Base-by-base conservation (phyloP, 441 rosid genomes). In the Biscutella laevigata region DNA sequence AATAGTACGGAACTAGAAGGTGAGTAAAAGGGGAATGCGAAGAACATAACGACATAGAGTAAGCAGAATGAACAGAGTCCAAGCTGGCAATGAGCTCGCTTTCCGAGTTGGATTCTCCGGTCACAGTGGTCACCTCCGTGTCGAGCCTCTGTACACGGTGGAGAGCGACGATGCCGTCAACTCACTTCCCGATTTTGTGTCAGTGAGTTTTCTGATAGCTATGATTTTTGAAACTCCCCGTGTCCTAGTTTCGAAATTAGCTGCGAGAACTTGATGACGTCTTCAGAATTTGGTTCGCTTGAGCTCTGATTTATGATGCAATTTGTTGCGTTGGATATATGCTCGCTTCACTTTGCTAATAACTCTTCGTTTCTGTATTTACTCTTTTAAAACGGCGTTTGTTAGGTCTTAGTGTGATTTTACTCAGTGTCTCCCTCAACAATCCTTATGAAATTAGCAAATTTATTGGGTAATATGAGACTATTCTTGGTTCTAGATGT, bases 61-160 rank as follows among this genome's bases (percentile, higher is more conserved):
- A 27, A 29, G 17, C 46, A 19, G 5, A 7, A 86, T 89, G 95
- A 78, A 79, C 56, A 74, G 77, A 59, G 68, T 84, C 27, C 71
- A 82, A 62, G 94, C 84, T 37, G 64, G 89, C 7, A 71, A 84
- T 29, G 96, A 79, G 55, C 75, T 83, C 40, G 63, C 79, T 25
- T 92, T 92, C 68, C 94, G 95, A 22, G 88, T 88, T 67, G 92
- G 92, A 6, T 79, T 92, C 76, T 77, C 96, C 57, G 98, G 96
- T 48, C 72, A 84, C 70, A 77, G 83, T 43, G 98, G 94, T 55
- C 96, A 92, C 67, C 96, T 84, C 67, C 72, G 94, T 33, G 78
- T 88, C 35, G 89, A 92, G 75, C 98, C 98, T 55, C 72, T 86
- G 32, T 77, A 83, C 57, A 71, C 86, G 8, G 82, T 59, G 56